Evolutionary conservation across 2,329 filamentous ascomycete genomes (phyloP).

Genomic region (Fusarium veterinarium): DNA sequence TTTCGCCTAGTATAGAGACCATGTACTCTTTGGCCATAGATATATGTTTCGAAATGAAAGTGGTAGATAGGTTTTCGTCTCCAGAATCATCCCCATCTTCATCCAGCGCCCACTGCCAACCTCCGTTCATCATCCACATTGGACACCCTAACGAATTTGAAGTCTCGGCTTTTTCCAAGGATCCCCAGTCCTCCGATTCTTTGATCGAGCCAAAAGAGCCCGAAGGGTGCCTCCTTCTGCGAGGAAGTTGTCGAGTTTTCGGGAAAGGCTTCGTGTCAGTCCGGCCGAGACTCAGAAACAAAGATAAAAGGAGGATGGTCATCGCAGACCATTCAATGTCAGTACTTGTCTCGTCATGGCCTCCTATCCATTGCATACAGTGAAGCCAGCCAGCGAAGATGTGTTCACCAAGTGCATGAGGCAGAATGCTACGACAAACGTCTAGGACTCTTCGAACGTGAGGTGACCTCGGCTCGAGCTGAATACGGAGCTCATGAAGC

Average conservation of each 20-base stretch:
- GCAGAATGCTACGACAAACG: constrained; percentile 72
- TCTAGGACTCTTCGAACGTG: constrained; percentile 71
- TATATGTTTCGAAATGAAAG: constrained; percentile 64
- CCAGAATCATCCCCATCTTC: constrained; percentile 55
- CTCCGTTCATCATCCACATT: constrained; percentile 68
- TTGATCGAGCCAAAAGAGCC: constrained; percentile 52
- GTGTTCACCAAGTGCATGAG: constrained; percentile 67
- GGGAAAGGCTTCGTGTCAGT: constrained; percentile 42
- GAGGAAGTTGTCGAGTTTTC: constrained; percentile 45
- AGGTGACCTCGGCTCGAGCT: constrained; percentile 72
- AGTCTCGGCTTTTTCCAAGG: constrained; percentile 59
- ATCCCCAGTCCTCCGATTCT: constrained; percentile 59
- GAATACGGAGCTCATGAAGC: constrained; percentile 74
- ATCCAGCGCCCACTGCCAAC: constrained; percentile 79
- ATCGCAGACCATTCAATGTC: constrained; percentile 78
- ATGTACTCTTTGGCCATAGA: constrained; percentile 74
- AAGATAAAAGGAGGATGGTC: constrained; percentile 70
- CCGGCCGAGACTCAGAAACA: constrained; percentile 70
- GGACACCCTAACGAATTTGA: constrained; percentile 63
- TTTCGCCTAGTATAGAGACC: constrained; percentile 66
- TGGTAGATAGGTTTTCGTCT: constrained; percentile 42
- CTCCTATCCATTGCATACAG: constrained; percentile 74
- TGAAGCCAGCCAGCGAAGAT: constrained; percentile 80
- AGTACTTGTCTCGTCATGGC: constrained; percentile 57
- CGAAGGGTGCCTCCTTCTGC: constrained; percentile 49